Evolutionary conservation across 2,329 filamentous ascomycete species (phyloP).

Genomic region (Coccinonectria pachysandricola): DNA sequence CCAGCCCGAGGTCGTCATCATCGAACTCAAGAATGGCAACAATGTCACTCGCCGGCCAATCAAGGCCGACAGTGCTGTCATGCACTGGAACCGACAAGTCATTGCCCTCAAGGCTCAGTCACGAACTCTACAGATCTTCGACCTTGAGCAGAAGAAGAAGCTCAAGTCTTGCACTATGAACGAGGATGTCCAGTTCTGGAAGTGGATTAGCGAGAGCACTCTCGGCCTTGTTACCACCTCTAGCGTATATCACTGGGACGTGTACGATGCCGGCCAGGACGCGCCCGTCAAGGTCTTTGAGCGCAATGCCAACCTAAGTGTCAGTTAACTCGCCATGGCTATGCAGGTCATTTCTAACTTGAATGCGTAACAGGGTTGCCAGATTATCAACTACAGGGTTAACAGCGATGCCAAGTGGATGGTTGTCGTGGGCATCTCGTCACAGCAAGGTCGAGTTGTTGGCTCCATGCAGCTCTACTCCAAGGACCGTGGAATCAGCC

Average conservation of each 20-base stretch:
- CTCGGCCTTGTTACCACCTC: constrained; percentile 85
- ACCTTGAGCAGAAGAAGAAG: constrained; percentile 85
- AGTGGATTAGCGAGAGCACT: constrained; percentile 88
- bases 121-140: constrained; percentile 94
- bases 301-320: constrained; percentile 78
- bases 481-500: constrained; percentile 89
- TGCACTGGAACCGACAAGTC: constrained; percentile 95
- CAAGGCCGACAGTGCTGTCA: constrained; percentile 98
- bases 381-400: constrained; percentile 99
- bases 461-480: constrained; percentile 97
- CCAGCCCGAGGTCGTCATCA: constrained; percentile 88
- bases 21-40: constrained; percentile 96
- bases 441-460: constrained; percentile 84
- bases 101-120: constrained; percentile 94
- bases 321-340: constrained; percentile 34
- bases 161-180: constrained; percentile 94
- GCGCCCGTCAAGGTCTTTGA: constrained; percentile 87
- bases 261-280: constrained; percentile 73
- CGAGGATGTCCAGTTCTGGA: constrained; percentile 98
- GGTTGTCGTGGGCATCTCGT: constrained; percentile 92
- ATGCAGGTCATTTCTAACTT: too few relatives aligned
- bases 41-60: constrained; percentile 90
- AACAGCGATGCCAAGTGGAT: constrained; percentile 97
- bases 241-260: constrained; percentile 95
- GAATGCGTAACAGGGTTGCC: constrained; percentile 57